Evolutionary conservation across 2,329 filamentous ascomycete genomes (phyloP).

Genomic region (Pseudogymnoascus sp.): DNA sequence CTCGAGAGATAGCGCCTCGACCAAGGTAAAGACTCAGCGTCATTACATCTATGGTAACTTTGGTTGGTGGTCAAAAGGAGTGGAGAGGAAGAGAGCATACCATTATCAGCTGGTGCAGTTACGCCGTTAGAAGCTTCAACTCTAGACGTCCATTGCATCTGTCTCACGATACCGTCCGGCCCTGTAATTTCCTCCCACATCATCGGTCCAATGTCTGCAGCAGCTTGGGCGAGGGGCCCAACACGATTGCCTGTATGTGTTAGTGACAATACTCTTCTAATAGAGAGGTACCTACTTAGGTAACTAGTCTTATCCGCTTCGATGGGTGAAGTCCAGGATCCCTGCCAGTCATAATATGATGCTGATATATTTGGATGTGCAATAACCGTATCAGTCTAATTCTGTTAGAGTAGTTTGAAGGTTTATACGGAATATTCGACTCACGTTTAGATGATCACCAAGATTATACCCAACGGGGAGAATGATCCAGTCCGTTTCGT

Average conservation of each 20-base stretch:
- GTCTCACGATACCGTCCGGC: conserved; percentile 52
- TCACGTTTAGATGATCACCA: conserved; percentile 48
- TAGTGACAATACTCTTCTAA: conserved; percentile 10
- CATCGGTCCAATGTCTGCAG: conserved; percentile 58
- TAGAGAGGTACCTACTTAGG: conserved; percentile 30
- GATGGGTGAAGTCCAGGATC: conserved; percentile 46
- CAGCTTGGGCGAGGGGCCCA: conserved; percentile 57
- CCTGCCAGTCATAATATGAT: conserved; percentile 59
- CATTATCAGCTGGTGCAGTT: neutral
- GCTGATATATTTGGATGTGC: conserved; percentile 39
- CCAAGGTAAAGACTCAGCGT: conserved; percentile 57
- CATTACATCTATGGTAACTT: conserved; percentile 35
- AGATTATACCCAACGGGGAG: conserved; percentile 54
- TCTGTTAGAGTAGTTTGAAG: conserved; percentile 8
- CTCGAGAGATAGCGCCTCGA: conserved; percentile 54
- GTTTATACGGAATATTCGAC: conserved; percentile 12
- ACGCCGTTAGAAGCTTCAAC: conserved; percentile 41
- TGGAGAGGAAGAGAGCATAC: neutral
- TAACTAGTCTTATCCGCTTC: conserved; percentile 37
- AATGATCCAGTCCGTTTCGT: conserved; percentile 46
- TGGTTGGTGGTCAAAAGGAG: neutral
- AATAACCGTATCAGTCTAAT: conserved; percentile 41
- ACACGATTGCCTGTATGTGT: conserved; percentile 35
- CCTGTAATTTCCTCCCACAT: conserved; percentile 53
- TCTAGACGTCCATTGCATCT: conserved; percentile 60